Conservation (phyloP, 2,329 filamentous ascomycete genomes). For the Nemania bipapillata region DNA sequence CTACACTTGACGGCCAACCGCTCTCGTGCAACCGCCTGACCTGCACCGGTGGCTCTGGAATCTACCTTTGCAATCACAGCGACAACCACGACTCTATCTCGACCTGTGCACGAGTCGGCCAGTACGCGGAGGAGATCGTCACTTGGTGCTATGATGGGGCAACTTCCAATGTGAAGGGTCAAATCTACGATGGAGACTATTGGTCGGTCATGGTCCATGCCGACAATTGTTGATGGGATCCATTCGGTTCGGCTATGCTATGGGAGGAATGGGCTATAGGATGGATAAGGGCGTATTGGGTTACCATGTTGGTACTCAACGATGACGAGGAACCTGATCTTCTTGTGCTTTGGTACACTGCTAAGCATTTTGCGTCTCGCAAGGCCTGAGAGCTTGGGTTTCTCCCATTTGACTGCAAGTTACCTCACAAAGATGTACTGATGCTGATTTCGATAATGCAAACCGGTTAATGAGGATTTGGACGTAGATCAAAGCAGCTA, state of each 20-base stretch:
- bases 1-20: background rate
- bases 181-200: slow-evolving; percentile 16
- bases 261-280: background rate
- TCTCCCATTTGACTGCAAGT: background rate
- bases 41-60: slow-evolving; percentile 5
- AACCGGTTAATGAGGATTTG: no score
- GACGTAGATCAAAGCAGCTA: background rate
- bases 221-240: background rate
- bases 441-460: background rate
- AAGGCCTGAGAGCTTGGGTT: background rate
- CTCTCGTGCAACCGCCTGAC: slow-evolving; percentile 15
- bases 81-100: slow-evolving; percentile 14
- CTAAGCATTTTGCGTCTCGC: background rate
- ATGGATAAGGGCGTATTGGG: no score
- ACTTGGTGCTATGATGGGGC: slow-evolving; percentile 6
- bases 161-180: background rate
- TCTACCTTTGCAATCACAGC: slow-evolving; percentile 27
- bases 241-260: no score
- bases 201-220: slow-evolving; percentile 5
- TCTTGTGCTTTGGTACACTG: background rate
- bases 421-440: background rate
- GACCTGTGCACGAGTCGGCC: background rate
- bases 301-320: background rate
- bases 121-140: slow-evolving; percentile 20
- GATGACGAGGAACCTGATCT: background rate